Percentiles rank a stretch among this genome's conserved stretches.
phyloP scores from a whole-genome alignment of 2,329 filamentous ascomycete species.

The Lecanicillium sp. region DNA sequence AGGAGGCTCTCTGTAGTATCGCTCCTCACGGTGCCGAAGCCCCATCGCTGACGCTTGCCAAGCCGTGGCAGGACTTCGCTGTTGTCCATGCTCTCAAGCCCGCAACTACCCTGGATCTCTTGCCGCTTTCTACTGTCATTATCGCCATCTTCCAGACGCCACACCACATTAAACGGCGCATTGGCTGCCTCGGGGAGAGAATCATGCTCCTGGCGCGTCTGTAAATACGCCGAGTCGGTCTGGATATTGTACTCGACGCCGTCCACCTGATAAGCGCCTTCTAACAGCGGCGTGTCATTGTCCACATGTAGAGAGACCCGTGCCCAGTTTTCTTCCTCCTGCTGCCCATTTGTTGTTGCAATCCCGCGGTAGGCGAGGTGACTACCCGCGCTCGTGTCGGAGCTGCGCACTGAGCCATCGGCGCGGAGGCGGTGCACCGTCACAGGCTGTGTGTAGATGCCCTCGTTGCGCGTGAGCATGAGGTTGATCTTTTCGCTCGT shows the following conservation, averaged over 20 bases:
- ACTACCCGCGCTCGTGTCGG: constrained; percentile 6
- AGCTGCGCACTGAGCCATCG: constrained; percentile 11
- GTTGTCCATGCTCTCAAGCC: not conserved
- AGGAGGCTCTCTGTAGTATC: constrained; percentile 8
- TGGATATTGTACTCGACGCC: constrained; percentile 16
- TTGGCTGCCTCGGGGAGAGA: not conserved
- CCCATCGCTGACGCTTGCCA: not conserved
- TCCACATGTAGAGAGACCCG: constrained; percentile 11
- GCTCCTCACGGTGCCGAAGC: not conserved
- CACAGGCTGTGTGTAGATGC: constrained; percentile 13
- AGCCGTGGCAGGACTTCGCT: not conserved
- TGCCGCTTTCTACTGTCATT: constrained; percentile 4
- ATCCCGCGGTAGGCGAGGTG: constrained; percentile 15
- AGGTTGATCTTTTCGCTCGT: not conserved
- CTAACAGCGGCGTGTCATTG: constrained; percentile 7
- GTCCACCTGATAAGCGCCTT: constrained; percentile 16
- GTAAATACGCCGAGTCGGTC: constrained; percentile 12
- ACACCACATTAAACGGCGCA: constrained; percentile 13
- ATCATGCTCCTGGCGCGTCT: constrained; percentile 1
- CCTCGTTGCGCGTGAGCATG: constrained; percentile 12
- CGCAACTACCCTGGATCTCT: constrained; percentile 1
- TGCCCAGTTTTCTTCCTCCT: constrained; percentile 10
- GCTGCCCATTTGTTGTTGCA: not conserved
- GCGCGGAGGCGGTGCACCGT: constrained; percentile 7
- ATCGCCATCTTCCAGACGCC: too few species aligned